Evolutionary conservation across 805 yeast genomes (phyloP).

Genomic region (Wickerhamiella azyma): DNA sequence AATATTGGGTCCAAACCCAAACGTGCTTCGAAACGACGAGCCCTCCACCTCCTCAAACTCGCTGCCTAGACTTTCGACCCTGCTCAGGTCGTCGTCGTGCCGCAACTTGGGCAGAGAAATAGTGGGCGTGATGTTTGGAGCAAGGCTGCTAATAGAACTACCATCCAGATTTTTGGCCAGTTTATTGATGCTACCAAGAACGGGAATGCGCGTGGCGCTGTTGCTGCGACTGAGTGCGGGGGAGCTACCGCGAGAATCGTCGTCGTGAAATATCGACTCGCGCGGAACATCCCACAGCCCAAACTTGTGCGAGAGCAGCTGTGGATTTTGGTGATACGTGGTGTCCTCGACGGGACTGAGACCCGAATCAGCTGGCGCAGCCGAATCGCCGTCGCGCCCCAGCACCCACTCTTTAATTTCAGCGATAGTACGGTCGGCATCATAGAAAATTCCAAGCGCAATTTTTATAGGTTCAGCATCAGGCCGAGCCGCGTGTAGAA

Average conservation of each 20-base stretch:
- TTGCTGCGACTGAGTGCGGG: slow-evolving; percentile 1
- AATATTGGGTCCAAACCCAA: slow-evolving; percentile 43
- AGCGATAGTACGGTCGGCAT: slow-evolving; percentile 1
- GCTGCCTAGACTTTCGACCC: slow-evolving; percentile 5
- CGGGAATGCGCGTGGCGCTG: background rate
- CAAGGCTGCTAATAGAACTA: background rate
- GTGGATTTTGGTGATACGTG: background rate
- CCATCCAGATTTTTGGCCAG: background rate
- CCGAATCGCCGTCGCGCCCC: background rate
- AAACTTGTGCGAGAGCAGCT: background rate
- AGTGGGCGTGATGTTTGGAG: background rate
- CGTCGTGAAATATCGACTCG: background rate
- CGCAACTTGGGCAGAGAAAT: background rate
- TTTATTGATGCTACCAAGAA: background rate
- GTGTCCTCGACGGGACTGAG: background rate
- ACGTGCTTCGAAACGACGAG: slow-evolving; percentile 50
- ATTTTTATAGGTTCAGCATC: background rate
- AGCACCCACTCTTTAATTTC: background rate
- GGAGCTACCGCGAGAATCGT: background rate
- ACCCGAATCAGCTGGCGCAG: too few species aligned
- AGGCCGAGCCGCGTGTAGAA: background rate
- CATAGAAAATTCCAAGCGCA: slow-evolving; percentile 2
- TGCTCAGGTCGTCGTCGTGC: background rate
- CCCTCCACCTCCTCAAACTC: slow-evolving; percentile 28
- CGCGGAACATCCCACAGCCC: background rate